Evolutionary conservation across 805 yeast species (phyloP), one percentile per base, ranked within the genome.

Genomic region (Ogataea nonfermentans): DNA sequence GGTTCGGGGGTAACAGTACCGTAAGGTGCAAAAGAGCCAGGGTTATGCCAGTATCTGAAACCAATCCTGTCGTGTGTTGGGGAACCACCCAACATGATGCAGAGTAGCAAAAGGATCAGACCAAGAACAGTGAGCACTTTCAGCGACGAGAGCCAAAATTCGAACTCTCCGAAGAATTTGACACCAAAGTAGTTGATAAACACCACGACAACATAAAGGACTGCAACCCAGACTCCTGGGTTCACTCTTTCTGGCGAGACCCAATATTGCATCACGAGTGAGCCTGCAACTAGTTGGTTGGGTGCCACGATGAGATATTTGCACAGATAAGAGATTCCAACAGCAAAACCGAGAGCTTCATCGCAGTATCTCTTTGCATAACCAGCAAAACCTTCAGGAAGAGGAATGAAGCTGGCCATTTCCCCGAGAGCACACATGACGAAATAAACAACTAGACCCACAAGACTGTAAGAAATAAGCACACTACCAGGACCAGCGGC

Each of bases 1-100:
- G 59, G 30, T 15, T 49, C 43, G 17, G 62, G 56, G 43, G 68
- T 62, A 1, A 78, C 74, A 32, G 71, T 75, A 2, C 68, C 66
- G 44, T 69, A 55, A 15, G 71, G 58, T 12, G 61, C 63, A 51
- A 70, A 66, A 1, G 73, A 66, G 14, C 73, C 73, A 2, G 70
- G 69, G 31, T 63, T 37, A 36, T 57, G 56, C 77, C 78, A 74
- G 51, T 70, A 70, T 40, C 62, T 57, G 48, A 66, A 66, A 6
- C 67, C 63, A 53, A 67, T 50, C 61, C 91, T 72, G 51, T 83
- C 88, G 52, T 80, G 81, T 29, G 71, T 70, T 47, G 91, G 90
- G 20, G 80, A 85, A 39, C 93, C 95, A 44, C 95, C 95, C 41
- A 79, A 66, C 65, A 83, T 81, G 44, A 84, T 74, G 42, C 80